Conservation (phyloP, 228 moss, liverwort and hornwort genomes). For the Sphagnum magellanicum region DNA sequence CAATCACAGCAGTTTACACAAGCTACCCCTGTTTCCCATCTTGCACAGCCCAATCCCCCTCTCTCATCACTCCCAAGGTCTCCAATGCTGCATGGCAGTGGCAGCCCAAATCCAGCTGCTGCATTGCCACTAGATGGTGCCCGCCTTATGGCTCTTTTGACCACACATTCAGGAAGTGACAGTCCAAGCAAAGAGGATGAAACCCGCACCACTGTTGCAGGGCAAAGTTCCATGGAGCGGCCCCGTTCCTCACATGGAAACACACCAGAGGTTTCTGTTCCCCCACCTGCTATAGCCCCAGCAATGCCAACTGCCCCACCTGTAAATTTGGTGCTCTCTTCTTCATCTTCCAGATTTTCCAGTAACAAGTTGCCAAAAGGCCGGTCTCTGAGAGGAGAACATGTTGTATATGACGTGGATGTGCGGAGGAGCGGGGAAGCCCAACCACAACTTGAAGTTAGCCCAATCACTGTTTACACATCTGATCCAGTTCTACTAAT, state of each 20-base stretch:
- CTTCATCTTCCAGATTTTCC: conserved; percentile 39
- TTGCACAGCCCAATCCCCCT: conserved; percentile 37
- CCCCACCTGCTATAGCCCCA: conserved; percentile 66
- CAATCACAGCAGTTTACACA: conserved; percentile 40
- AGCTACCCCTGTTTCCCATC: conserved; percentile 24
- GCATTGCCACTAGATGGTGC: conserved; percentile 78
- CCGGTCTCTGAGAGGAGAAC: conserved; percentile 62
- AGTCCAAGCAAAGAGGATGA: conserved; percentile 51
- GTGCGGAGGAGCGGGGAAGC: conserved; percentile 60
- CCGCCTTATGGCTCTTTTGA: conserved; percentile 81
- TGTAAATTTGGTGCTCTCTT: conserved; percentile 40
- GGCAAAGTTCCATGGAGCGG: conserved; percentile 52
- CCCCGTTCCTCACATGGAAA: conserved; percentile 31
- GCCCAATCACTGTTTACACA: conserved; percentile 66
- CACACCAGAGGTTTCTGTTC: conserved; percentile 53
- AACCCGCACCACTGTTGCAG: conserved; percentile 37
- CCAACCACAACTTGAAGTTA: conserved; percentile 64
- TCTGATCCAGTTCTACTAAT: conserved; percentile 67
- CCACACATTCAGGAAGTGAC: conserved; percentile 65
- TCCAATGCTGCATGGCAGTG: conserved; percentile 19
- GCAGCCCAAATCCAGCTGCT: conserved; percentile 37
- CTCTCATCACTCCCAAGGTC: conserved; percentile 29
- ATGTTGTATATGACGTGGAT: conserved; percentile 73
- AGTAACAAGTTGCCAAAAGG: conserved; percentile 60
- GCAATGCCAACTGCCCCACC: conserved; percentile 57